Evolutionary conservation across 805 yeast species (phyloP), one percentile per base, ranked within the genome.

Genomic region (Ogataea zsoltii): DNA sequence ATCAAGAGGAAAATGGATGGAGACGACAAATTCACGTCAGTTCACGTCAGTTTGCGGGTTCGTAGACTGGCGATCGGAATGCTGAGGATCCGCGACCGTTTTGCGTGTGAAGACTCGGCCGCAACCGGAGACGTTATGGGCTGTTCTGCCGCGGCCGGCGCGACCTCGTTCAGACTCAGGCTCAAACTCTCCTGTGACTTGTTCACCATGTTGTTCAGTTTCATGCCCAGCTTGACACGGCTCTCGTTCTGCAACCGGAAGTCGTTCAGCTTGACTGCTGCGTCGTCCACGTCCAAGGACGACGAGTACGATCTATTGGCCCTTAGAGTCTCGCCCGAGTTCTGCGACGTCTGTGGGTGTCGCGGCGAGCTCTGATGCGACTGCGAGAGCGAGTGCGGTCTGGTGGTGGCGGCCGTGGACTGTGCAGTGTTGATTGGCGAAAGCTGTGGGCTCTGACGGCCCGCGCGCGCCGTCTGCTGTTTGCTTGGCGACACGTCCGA

Each of bases 21-120:
- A n/a, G n/a, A n/a, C n/a, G n/a, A n/a, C n/a, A n/a, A n/a, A n/a
- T n/a, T n/a, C n/a, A n/a, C n/a, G n/a, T n/a, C 5, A n/a, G 38
- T 13, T 38, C 28, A 38, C 19, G 44, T 34, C n/a, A 40, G 15
- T 35, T 48, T 53, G 46, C 56, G 46, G 17, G 46, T 41, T 34
- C 63, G 54, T 18, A 63, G 47, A 38, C 67, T 64, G 29, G 66
- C 53, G 19, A 65, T 61, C 7, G 68, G 67, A 38, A 65, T 63
- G 45, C 67, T 63, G 29, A 65, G 47, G 10, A 65, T 44, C 33
- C 56, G 56, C 13, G 65, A 59, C 25, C 41, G 54, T 19, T 57
- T 52, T 5, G 32, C 40, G 15, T 13, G 6, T 4, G 25, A 13
- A 7, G 13, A 7, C 6, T 14, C 13, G 15, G 6, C 13, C 13